phyloP scores from a whole-genome alignment of 139 green algal genomes.

The Chlamydomonas schloesseri region DNA sequence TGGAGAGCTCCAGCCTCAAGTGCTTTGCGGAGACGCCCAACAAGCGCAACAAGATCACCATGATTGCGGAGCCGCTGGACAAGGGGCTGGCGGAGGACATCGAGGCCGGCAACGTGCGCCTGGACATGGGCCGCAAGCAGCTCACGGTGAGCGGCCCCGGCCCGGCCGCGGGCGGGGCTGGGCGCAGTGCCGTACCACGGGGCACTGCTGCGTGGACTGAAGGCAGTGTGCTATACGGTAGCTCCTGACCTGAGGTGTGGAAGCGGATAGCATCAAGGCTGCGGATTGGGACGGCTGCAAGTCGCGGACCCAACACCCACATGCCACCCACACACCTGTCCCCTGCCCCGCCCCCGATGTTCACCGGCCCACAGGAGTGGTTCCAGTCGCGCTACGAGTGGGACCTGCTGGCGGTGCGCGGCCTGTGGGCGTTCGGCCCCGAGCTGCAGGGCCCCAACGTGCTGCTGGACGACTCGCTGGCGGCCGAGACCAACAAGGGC shows the following conservation, averaged over 20 bases:
- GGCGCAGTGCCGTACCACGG: no score
- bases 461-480: constrained; percentile 96
- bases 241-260: no score
- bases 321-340: no score
- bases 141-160: constrained; percentile 44
- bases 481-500: constrained; percentile 92
- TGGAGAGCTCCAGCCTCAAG: constrained; percentile 95
- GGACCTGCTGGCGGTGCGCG: constrained; percentile 94
- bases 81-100: constrained; percentile 94
- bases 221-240: no score
- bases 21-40: constrained; percentile 98
- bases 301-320: no score
- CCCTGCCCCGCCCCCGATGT: not conserved
- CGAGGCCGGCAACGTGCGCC: constrained; percentile 78
- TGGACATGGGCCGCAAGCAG: constrained; percentile 46
- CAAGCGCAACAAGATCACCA: constrained; percentile 94
- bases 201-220: no score
- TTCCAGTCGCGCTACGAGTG: constrained; percentile 95
- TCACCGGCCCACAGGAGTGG: constrained; percentile 5
- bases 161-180: no score
- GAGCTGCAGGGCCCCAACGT: constrained; percentile 90
- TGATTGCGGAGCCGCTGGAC: constrained; percentile 97
- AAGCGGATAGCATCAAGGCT: no score
- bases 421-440: constrained; percentile 98
- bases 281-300: no score